Evolutionary conservation across 2,329 filamentous ascomycete genomes (phyloP), one percentile per base, ranked within the genome.

Genomic region (Epichloe sp.): DNA sequence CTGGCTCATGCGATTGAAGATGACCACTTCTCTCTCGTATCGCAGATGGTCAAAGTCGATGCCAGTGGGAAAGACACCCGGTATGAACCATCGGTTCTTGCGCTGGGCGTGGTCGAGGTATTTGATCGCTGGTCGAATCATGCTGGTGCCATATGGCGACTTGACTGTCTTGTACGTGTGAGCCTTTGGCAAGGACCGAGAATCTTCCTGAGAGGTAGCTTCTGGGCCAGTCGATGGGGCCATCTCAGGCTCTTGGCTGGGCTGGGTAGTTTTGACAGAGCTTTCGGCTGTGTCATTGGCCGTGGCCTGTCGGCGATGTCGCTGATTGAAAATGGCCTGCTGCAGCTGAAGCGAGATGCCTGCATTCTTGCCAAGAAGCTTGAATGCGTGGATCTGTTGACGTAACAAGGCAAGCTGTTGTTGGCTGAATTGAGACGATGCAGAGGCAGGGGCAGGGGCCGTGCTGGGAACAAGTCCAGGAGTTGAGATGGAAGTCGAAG

Each of bases 351-450:
- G 68, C 1, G 91, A 88, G 3, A 97, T 80, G 0, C 89, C 85
- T 14, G 85, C 76, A 58, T 95, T 95, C 67, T 93, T 94, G 5
- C 87, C 85, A 4, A 98, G 75, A 57, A 89, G 77, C 68, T 94
- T 94, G 70, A 96, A 97, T 0, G 91, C 90, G 59, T 85, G 77
- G 48, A 97, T 95, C 65, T 98, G 93, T 57, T 86, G 83, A 54
- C 88, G 78, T 10, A 98, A 72, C 43, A 87, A 80, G 23, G 78
- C 75, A 44, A 95, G 72, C 65, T 98, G 93, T 52, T 93, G 86
- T 23, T 79, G 77, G 12, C 82, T 83, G 64, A 95, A 90, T 54
- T 82, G 82, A 48, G 76, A 76, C 21, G 67, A 68, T n/a, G 68
- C 58, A 47, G 59, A 54, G 48, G 59, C 54, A n/a, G 58, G 57